Percentiles rank a stretch among this genome's conserved stretches.
phyloP scores from a whole-genome alignment of 306 rosid species.

The apple (Malus domestica) region ASM211411v1 NC_041799.1:8239501-8240000 shows the following conservation, averaged over 20 bases:
- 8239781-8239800: background rate
- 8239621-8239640: background rate
- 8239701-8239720: background rate
- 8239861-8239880: constrained; percentile 63
- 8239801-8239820: constrained; percentile 3
- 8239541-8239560: too few relatives aligned
- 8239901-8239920: constrained; percentile 31
- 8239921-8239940: constrained; percentile 56
- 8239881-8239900: constrained; percentile 60
- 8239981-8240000: constrained; percentile 99
- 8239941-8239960: constrained; percentile 90
- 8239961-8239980: constrained; percentile 85
- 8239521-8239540: too few relatives aligned
- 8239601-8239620: too few relatives aligned
- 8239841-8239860: background rate
- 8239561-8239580: too few relatives aligned
- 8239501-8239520: too few relatives aligned
- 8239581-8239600: too few relatives aligned
- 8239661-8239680: background rate
- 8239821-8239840: background rate
- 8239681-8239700: background rate
- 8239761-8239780: constrained; percentile 21
- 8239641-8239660: background rate
- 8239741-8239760: constrained; percentile 33
- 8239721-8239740: background rate